Base-by-base conservation (phyloP, 352 stramenopile species). In the Phytophthora crassamura region DNA sequence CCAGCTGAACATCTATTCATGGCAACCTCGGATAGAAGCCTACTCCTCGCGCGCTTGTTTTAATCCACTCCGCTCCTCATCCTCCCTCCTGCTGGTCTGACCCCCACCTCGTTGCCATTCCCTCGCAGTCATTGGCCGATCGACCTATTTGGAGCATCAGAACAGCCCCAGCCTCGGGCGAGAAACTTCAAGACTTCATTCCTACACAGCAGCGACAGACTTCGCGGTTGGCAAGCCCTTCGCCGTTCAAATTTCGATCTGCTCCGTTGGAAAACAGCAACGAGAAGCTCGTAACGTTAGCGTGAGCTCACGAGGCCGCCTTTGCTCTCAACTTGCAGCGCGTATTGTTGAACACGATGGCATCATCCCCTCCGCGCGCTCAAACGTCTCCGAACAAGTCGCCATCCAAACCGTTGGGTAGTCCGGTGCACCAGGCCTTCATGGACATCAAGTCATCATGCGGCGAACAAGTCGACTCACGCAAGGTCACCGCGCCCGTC, bases 401-500 rank as follows among this genome's bases (percentile, higher is more conserved):
- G 12, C 41, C 28, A 7, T 39, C 69, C 36, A 86, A 75, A 34
- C 40, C 45, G 6, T 68, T 47, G 4, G 43, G 35, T 20, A 72
- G 64, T 41, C 72, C 80, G 59, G 43, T 45, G 14, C 54, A 65
- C 33, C 54, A 60, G 66, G 67, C 46, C 12, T 92, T 84, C 49
- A 75, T 72, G 28, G 84, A 90, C 50, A 81, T 90, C 61, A 91
- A 93, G 51, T 90, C 80, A 12, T 84, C 82, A 3, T 83, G 76
- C 45, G 84, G 84, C 22, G 79, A 86, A 35, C 84, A 93, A 58
- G 77, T 90, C 8, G 84, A 93, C 59, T 93, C 84, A 8, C 80
- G 82, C 56, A 91, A 93, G 59, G 72, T 77, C 7, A 90, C 84
- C 18, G 82, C 84, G 8, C 84, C 84, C 0, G 67, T 69, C 15